Conservation (phyloP, 106 monocot species). For the Dioscorea alata region DNA sequence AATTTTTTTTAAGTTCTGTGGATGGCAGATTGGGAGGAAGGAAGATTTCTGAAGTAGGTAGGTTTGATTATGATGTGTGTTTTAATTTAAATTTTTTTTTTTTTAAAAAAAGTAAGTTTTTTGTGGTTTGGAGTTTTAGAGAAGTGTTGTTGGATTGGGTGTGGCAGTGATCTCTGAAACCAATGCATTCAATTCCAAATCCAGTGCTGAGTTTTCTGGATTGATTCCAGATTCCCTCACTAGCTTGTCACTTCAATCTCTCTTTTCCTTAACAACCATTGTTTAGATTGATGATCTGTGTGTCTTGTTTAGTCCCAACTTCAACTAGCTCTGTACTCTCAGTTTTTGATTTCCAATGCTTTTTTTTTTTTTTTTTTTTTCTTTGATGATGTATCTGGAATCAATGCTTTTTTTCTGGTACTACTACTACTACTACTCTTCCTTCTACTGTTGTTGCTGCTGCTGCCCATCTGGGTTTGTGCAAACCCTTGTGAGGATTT, state of each 20-base stretch:
- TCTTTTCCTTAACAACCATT: not conserved
- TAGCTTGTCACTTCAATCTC: constrained; percentile 4
- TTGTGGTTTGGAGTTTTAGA: too few species aligned
- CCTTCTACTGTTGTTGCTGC: not conserved
- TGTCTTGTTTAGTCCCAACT: not conserved
- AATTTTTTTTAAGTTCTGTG: not conserved
- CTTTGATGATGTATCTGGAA: not conserved
- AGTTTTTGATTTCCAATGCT: not conserved
- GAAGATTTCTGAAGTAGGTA: constrained; percentile 32
- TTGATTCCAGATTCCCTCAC: constrained; percentile 2
- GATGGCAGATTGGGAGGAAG: constrained; percentile 19
- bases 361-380: not conserved
- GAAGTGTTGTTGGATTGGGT: constrained; percentile 4
- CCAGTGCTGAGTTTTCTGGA: not conserved
- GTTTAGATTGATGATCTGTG: too few species aligned
- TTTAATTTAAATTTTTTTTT: too few species aligned
- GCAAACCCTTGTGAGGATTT: not conserved
- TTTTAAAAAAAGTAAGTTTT: too few species aligned
- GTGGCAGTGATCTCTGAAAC: constrained; percentile 22
- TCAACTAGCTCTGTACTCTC: not conserved
- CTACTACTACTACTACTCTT: not conserved
- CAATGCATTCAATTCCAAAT: constrained; percentile 9
- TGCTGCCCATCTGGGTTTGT: not conserved
- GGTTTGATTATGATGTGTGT: constrained; percentile 9
- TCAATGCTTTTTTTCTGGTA: not conserved